These are phyloP conservation scores for Rhizopogon vinicolor DNA, from an alignment of 768 basidiomycete species.

Conservation along the genomic window DNA sequence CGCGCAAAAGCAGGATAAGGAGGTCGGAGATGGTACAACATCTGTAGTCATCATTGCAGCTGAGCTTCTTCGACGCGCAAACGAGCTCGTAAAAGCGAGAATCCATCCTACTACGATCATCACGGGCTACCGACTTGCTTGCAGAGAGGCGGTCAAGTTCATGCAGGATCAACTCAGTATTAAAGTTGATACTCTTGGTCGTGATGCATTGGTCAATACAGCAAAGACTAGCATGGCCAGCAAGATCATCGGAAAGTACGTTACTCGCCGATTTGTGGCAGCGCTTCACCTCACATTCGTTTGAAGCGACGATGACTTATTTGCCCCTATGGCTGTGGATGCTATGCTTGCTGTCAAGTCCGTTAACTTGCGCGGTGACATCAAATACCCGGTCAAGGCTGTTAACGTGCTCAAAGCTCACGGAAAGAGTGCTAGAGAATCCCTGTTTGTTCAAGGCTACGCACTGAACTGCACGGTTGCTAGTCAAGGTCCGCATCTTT, in stretches of 20 bases:
- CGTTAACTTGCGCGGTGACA: conserved; percentile 88
- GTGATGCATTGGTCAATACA: conserved; percentile 89
- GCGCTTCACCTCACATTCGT: neutral
- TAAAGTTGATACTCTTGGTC: conserved; percentile 88
- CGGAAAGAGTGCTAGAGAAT: conserved; percentile 92
- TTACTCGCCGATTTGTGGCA: conserved; percentile 13
- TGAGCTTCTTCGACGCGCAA: conserved; percentile 93
- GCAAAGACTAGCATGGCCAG: conserved; percentile 99
- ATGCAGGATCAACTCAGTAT: conserved; percentile 97
- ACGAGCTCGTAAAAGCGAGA: conserved; percentile 96
- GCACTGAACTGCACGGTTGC: conserved; percentile 98
- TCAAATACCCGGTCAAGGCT: conserved; percentile 98
- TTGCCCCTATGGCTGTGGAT: conserved; percentile 98
- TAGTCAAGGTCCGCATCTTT: conserved; percentile 77
- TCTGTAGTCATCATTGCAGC: conserved; percentile 98
- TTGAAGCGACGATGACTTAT: conserved; percentile 89
- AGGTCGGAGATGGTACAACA: conserved; percentile 98
- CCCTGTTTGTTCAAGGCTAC: conserved; percentile 92
- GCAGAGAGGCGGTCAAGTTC: conserved; percentile 95
- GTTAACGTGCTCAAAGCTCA: conserved; percentile 98
- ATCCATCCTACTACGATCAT: conserved; percentile 99
- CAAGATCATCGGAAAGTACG: conserved; percentile 96
- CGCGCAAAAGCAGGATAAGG: conserved; percentile 98
- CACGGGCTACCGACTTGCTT: conserved; percentile 95
- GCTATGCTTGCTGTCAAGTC: conserved; percentile 98